A percentile compares a stretch with the other conserved stretches of the same genome.
phyloP scores from a whole-genome alignment of 2,329 filamentous ascomycete species.

The Nannizzia gypsea region DNA sequence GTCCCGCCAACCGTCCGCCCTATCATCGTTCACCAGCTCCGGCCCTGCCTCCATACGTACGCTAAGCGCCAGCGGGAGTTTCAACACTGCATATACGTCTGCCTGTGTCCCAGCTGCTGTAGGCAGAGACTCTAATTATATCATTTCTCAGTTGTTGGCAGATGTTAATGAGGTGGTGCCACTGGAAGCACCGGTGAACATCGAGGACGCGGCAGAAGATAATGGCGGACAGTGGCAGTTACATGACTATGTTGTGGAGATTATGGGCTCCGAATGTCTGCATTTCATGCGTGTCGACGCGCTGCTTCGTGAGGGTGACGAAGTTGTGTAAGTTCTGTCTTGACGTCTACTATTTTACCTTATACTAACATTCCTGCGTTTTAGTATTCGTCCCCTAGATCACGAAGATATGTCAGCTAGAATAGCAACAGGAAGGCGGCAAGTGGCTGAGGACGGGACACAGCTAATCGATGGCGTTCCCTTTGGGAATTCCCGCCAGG shows the following conservation, averaged over 20 bases:
- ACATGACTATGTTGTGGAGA: slow-evolving; percentile 79
- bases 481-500: slow-evolving; percentile 57
- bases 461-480: slow-evolving; percentile 77
- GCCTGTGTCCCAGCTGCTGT: not conserved
- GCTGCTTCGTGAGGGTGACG: slow-evolving; percentile 69
- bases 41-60: slow-evolving; percentile 22
- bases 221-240: slow-evolving; percentile 57
- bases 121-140: slow-evolving; percentile 42
- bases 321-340: slow-evolving; percentile 53
- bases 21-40: slow-evolving; percentile 21
- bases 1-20: slow-evolving; percentile 14
- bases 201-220: slow-evolving; percentile 15
- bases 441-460: slow-evolving; percentile 66
- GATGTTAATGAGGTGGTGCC: slow-evolving; percentile 70
- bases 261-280: slow-evolving; percentile 73
- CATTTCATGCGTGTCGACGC: slow-evolving; percentile 65
- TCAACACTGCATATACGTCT: slow-evolving; percentile 14
- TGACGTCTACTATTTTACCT: not conserved
- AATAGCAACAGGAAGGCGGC: slow-evolving; percentile 62
- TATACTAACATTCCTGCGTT: not conserved
- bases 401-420: slow-evolving; percentile 62
- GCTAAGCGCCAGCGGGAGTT: slow-evolving; percentile 26
- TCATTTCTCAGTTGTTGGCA: slow-evolving; percentile 63
- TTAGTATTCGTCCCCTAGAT: slow-evolving; percentile 65
- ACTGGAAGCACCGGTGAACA: slow-evolving; percentile 52